Evolutionary conservation across 83 land plant species (phyloP), one percentile per base, ranked within the genome.

Genomic region (Diphasiastrum complanatum): DNA sequence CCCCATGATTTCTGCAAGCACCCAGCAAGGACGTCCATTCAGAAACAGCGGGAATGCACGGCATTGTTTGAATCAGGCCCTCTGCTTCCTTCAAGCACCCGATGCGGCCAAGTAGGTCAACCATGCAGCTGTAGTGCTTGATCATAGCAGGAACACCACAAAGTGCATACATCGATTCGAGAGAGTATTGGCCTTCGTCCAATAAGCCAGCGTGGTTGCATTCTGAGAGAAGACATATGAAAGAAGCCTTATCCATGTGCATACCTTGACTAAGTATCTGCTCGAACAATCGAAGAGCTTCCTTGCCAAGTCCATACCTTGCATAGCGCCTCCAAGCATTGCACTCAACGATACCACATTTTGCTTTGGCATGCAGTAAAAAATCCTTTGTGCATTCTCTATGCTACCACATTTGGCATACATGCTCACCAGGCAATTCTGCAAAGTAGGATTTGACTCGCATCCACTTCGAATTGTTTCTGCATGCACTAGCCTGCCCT

Each of bases 81-180:
- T 28, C 35, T 2, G 61, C 61, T 34, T 33, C 43, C 2, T 58
- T 36, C 45, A 58, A 3, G 3, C 22, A 4, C 3, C 61, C 61
- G 10, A 41, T 41, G n/a, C 51, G 3, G n/a, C 61, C 61, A 18
- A 58, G 24, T 16, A 58, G 61, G 43, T 58, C 61, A 2, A 58
- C 61, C 61, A 58, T 58, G 19, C 61, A 58, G 19, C 23, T 58
- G 20, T 58, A 58, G 8, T 58, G 61, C 18, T 58, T 33, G 18
- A 58, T 33, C 8, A 11, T 36, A 5, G 51, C 24, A 2, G 18
- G 14, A 5, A 34, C 35, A n/a, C 51, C 61, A 34, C 18, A 24
- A 2, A 33, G 41, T 58, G 28, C 19, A 19, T 5, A 12, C 10
- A 58, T 28, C 11, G 43, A 24, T 33, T 58, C 20, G 33, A 58